Evolutionary conservation across 2,329 filamentous ascomycete genomes (phyloP).

Genomic region (Aspergillus luchuensis): DNA sequence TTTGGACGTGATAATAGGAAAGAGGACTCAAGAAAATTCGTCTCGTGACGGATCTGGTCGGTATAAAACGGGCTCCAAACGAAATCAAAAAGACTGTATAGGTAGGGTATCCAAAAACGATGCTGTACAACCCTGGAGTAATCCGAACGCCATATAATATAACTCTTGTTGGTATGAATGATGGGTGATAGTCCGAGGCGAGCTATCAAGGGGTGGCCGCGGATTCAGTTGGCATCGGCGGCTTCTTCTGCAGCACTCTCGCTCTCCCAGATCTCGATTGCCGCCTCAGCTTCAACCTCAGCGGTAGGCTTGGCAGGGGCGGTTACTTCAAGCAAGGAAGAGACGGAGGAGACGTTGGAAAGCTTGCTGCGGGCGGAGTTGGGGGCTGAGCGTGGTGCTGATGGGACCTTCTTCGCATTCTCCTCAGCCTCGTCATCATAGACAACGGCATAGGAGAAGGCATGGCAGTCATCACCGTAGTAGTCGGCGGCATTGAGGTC

Average conservation of each 20-base stretch:
- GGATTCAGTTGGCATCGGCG: slow-evolving; percentile 1
- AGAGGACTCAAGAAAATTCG: neutral
- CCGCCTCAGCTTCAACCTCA: slow-evolving; percentile 27
- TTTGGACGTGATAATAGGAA: neutral
- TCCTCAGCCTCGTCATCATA: slow-evolving; percentile 57
- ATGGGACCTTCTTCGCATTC: slow-evolving; percentile 15
- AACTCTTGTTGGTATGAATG: neutral
- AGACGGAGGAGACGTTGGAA: slow-evolving; percentile 31
- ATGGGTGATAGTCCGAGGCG: neutral
- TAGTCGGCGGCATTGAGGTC: slow-evolving; percentile 70
- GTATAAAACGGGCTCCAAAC: neutral
- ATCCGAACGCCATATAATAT: neutral
- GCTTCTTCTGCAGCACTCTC: slow-evolving; percentile 62
- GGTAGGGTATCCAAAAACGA: slow-evolving; percentile 9
- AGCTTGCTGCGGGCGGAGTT: slow-evolving; percentile 22
- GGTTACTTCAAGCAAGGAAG: slow-evolving; percentile 27
- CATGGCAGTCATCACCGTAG: slow-evolving; percentile 67
- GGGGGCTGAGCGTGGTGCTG: slow-evolving; percentile 10
- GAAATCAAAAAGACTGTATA: slow-evolving; percentile 10
- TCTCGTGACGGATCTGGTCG: neutral
- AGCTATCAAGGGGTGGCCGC: neutral
- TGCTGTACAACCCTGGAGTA: neutral
- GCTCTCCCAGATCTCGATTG: slow-evolving; percentile 70
- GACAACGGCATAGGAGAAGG: slow-evolving; percentile 62
- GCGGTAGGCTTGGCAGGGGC: slow-evolving; percentile 36